phyloP scores from a whole-genome alignment of 1,284 basidiomycete genomes.

The Austroboletus olivaceoglutinosus region DNA sequence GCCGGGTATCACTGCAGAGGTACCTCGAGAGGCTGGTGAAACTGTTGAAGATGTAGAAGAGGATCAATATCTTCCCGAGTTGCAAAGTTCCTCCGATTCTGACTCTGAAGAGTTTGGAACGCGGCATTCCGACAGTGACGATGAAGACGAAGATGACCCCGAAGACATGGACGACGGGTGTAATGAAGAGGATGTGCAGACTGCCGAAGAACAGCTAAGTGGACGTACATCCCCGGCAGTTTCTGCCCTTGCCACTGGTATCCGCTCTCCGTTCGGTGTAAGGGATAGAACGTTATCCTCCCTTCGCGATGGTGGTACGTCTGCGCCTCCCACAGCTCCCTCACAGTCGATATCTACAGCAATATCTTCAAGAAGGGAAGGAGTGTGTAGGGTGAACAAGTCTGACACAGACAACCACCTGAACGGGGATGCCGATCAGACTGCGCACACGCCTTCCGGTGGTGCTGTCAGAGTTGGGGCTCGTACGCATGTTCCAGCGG shows the following conservation, averaged over 20 bases:
- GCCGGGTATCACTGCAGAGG: slow-evolving; percentile 8
- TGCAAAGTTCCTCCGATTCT: slow-evolving; percentile 29
- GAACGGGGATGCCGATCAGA: background rate
- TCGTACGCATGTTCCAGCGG: background rate
- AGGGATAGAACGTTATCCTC: slow-evolving; percentile 7
- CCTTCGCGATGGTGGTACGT: slow-evolving; percentile 4
- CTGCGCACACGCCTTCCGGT: slow-evolving; percentile 6
- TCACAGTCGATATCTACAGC: slow-evolving; percentile 13
- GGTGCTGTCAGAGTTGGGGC: slow-evolving; percentile 2
- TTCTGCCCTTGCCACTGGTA: slow-evolving; percentile 20
- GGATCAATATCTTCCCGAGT: slow-evolving; percentile 25
- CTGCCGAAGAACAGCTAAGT: slow-evolving; percentile 23
- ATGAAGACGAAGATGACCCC: slow-evolving; percentile 13
- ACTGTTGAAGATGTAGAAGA: slow-evolving; percentile 19
- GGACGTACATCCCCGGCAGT: slow-evolving; percentile 30
- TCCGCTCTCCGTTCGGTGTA: slow-evolving; percentile 11
- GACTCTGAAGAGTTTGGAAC: slow-evolving; percentile 26
- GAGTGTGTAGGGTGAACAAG: background rate
- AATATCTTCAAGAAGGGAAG: slow-evolving; percentile 1
- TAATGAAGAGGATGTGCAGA: slow-evolving; percentile 18
- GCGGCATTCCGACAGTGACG: slow-evolving; percentile 14
- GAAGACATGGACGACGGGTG: slow-evolving; percentile 10
- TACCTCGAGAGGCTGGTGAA: slow-evolving; percentile 20
- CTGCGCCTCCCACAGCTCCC: background rate
- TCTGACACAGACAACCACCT: slow-evolving; percentile 8